phyloP scores from a whole-genome alignment of 805 yeast species.

The Candida boidinii region DNA sequence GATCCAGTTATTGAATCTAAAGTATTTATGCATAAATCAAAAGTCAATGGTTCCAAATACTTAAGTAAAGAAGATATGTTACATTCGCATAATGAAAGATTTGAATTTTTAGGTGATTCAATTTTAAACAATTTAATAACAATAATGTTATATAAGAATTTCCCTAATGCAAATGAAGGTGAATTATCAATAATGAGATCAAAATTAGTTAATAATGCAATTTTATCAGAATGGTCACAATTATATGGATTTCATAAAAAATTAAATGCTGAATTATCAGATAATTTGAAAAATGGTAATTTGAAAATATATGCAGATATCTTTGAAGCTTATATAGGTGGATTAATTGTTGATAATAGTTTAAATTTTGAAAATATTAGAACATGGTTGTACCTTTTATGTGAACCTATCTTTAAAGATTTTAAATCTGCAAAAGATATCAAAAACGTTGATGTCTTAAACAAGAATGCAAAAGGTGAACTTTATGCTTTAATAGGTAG shows the following conservation, averaged over 20 bases:
- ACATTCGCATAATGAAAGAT: slow-evolving; percentile 69
- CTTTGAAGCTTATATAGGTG: slow-evolving; percentile 93
- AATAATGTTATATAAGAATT: slow-evolving; percentile 50
- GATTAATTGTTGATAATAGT: slow-evolving; percentile 50
- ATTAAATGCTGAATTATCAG: slow-evolving; percentile 33
- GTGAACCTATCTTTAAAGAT: slow-evolving; percentile 35
- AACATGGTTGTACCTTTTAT: slow-evolving; percentile 47
- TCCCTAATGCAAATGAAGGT: slow-evolving; percentile 75
- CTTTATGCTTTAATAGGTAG: slow-evolving; percentile 75
- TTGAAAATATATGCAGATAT: slow-evolving; percentile 79
- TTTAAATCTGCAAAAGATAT: slow-evolving; percentile 18
- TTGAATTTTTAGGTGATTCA: slow-evolving; percentile 90
- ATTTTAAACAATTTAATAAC: slow-evolving; percentile 69
- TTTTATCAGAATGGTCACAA: slow-evolving; percentile 61
- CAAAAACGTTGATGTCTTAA: slow-evolving; percentile 38
- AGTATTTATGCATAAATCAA: slow-evolving; percentile 78
- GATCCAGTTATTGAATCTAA: slow-evolving; percentile 51
- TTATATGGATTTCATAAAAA: slow-evolving; percentile 57
- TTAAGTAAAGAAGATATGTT: slow-evolving; percentile 50
- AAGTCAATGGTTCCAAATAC: slow-evolving; percentile 48
- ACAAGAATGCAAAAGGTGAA: slow-evolving; percentile 66
- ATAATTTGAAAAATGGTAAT: slow-evolving; percentile 42
- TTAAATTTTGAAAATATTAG: slow-evolving; percentile 39
- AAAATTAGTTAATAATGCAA: slow-evolving; percentile 62
- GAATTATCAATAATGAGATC: slow-evolving; percentile 65